Evolutionary conservation across 2,329 filamentous ascomycete genomes (phyloP).

Genomic region (Aspergillus hiratsukae): DNA sequence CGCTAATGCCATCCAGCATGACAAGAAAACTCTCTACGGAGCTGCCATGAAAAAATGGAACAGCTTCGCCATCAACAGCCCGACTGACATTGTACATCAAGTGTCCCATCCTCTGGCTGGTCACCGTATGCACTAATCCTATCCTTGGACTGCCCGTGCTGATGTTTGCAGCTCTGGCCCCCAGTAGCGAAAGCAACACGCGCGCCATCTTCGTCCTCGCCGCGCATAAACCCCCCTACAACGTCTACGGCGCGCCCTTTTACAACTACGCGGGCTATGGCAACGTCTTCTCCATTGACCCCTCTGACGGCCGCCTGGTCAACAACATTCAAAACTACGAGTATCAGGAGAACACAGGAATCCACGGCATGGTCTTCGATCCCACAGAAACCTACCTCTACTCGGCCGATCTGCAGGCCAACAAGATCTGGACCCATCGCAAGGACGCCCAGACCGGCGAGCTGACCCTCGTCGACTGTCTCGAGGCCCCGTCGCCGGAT

Average conservation of each 20-base stretch:
- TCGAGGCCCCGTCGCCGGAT: slow-evolving; percentile 63
- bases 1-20: slow-evolving; percentile 53
- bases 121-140: slow-evolving; percentile 54
- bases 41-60: slow-evolving; percentile 93
- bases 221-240: slow-evolving; percentile 70
- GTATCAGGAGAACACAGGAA: slow-evolving; percentile 41
- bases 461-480: slow-evolving; percentile 65
- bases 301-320: slow-evolving; percentile 36
- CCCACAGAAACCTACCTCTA: slow-evolving; percentile 43
- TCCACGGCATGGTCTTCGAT: slow-evolving; percentile 49
- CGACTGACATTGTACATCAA: slow-evolving; percentile 71
- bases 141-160: slow-evolving; percentile 1
- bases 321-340: slow-evolving; percentile 44
- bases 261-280: slow-evolving; percentile 80
- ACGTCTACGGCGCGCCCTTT: slow-evolving; percentile 86
- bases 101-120: slow-evolving; percentile 70
- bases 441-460: slow-evolving; percentile 59
- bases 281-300: slow-evolving; percentile 56
- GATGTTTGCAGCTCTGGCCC: slow-evolving; percentile 55
- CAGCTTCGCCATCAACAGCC: slow-evolving; percentile 70
- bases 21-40: slow-evolving; percentile 79
- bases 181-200: slow-evolving; percentile 69
- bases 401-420: slow-evolving; percentile 46
- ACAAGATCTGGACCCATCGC: slow-evolving; percentile 71
- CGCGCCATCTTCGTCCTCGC: slow-evolving; percentile 85